Evolutionary conservation across 306 rosid species (phyloP), one percentile per base, ranked within the genome.

Genomic region (Malus fusca): DNA sequence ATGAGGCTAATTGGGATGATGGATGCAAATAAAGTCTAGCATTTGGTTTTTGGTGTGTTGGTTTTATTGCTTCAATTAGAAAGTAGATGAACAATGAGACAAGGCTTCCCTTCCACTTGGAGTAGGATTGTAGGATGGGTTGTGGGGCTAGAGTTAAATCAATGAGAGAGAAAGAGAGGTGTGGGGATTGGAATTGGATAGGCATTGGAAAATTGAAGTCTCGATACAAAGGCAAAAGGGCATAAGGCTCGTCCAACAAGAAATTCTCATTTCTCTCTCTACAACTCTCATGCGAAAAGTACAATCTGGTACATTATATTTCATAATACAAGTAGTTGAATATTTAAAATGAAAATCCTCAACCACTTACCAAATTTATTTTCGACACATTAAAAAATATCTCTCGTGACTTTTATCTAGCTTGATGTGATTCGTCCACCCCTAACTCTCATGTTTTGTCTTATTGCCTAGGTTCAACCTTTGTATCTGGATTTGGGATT

Each of bases 101-200:
- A 66, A n/a, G 67, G 56, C 37, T 28, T 68, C 33, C 30, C 5
- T 73, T 71, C 87, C 79, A 73, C 74, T 69, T 53, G 8, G 8
- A 51, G 55, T 17, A 15, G 55, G 55, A 15, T 15, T 15, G 3
- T 51, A 51, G 89, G 83, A 85, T 86, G 93, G 91, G 88, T 23
- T 77, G 97, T 92, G 93, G 97, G 93, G 87, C 85, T 82, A 58
- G 43, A 42, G 79, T 70, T 81, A 81, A 82, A 85, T 76, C 55
- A 48, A 46, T 46, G 53, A 14, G 21, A 1, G 55, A 48, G 8
- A 48, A 5, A 46, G 53, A 46, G 55, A 48, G 55, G 71, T 73
- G 22, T 64, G 58, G 69, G 80, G 80, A 85, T 17, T 55, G 56
- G 67, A 19, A 13, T 30, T 83, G 92, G 88, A 86, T 84, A 77